Evolutionary conservation across 305 asterid species (phyloP).

Genomic region (Salvia sclarea): DNA sequence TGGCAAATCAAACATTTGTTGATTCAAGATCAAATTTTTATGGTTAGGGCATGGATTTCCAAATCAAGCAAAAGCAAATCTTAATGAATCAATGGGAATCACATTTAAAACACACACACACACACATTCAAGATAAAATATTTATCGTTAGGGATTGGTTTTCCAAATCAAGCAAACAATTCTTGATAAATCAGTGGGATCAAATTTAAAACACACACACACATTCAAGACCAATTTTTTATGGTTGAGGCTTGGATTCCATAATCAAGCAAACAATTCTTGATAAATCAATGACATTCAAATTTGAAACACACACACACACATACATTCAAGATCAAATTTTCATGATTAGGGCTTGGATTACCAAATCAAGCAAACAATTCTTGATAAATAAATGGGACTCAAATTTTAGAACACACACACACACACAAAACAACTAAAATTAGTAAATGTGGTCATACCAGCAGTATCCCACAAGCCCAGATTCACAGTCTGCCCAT

Average conservation of each 20-base stretch:
- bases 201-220: neutral
- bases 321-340: slow-evolving; percentile 3
- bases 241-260: neutral
- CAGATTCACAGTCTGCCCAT: slow-evolving; percentile 76
- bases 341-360: neutral
- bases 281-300: neutral
- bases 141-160: neutral
- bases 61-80: neutral
- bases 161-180: neutral
- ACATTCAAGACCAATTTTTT: slow-evolving; percentile 1
- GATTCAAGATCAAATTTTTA: slow-evolving; percentile 1
- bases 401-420: neutral
- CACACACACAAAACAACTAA: slow-evolving; percentile 2
- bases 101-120: neutral
- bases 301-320: neutral
- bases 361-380: neutral
- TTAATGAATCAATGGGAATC: neutral
- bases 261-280: neutral
- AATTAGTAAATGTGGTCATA: slow-evolving; percentile 34
- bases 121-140: slow-evolving; percentile 7
- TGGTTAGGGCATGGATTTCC: neutral
- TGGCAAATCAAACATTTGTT: neutral
- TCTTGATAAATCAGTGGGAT: neutral
- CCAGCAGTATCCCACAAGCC: slow-evolving; percentile 96
- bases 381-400: neutral